Base-by-base conservation (phyloP, 2,329 filamentous ascomycete genomes). In the Pseudopithomyces maydicus region DNA sequence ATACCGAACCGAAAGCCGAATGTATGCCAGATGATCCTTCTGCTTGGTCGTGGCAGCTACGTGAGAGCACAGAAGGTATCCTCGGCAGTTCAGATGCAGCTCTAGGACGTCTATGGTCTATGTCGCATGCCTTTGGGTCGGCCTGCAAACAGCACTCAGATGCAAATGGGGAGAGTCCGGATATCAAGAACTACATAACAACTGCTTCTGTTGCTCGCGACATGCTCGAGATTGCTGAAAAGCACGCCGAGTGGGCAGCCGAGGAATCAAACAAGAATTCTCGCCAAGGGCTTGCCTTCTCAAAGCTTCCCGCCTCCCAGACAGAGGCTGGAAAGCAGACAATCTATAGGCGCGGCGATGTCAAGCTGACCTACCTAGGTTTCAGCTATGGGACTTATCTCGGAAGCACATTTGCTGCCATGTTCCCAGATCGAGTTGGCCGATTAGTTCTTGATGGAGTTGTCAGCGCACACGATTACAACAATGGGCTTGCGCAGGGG, bases 181-280 rank as follows among this genome's bases (percentile, higher is more conserved):
- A 79, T 38, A 78, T 80, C 59, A 76, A 76, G 57, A 68, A 74
- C 46, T 80, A 79, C 63, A 70, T 80, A 44, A 78, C 77, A 15
- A 83, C 81, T 0, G 78, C 80, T 1, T 78, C 75, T 22, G 79
- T 80, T 2, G 81, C 79, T 1, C 69, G 77, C 38, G 81, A 84
- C 57, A 82, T 84, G 79, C 66, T 84, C 7, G 75, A 78, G 39
- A 75, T 84, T 35, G 71, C 79, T 11, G 81, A 84, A 57, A 72
- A 64, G 32, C 74, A 80, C 41, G 78, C 73, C 7, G 71, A 77
- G 23, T 79, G 66, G 56, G 68, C 63, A 6, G 63, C 60, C 10
- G 49, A 66, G 4, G 39, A 65, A 29, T 23, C 49, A 17, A 38
- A 19, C 35, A 41, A 56, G 17, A 33, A 56, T 4, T 7, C 20